Evolutionary conservation across 345 rosid species (phyloP).

Genomic region (Brassica napus): DNA sequence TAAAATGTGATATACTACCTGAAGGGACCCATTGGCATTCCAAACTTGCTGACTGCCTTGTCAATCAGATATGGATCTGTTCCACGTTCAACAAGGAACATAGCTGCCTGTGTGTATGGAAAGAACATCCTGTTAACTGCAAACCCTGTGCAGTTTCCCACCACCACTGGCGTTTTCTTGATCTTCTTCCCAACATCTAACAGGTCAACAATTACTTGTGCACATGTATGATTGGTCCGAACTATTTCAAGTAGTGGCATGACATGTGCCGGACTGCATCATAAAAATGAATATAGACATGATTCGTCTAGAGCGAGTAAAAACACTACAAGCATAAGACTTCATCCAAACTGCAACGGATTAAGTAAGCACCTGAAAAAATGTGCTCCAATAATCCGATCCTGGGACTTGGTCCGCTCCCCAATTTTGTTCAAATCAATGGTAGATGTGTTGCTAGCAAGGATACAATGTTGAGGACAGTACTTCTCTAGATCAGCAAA

Average conservation of each 20-base stretch:
- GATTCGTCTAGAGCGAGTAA: constrained; percentile 17
- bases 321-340: neutral
- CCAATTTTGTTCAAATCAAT: constrained; percentile 89
- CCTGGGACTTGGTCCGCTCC: constrained; percentile 70
- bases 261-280: constrained; percentile 87
- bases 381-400: constrained; percentile 92
- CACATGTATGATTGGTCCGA: constrained; percentile 76
- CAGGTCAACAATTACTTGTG: constrained; percentile 87
- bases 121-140: constrained; percentile 98
- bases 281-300: constrained; percentile 32
- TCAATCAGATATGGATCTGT: constrained; percentile 78
- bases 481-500: constrained; percentile 88
- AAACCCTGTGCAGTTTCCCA: constrained; percentile 98
- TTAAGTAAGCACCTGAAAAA: constrained; percentile 74
- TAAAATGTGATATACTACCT: constrained; percentile 46
- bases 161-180: constrained; percentile 88
- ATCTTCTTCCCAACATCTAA: constrained; percentile 87
- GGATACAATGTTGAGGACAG: constrained; percentile 88
- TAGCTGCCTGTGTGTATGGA: constrained; percentile 82
- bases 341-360: constrained; percentile 11
- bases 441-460: constrained; percentile 94
- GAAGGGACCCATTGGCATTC: constrained; percentile 99
- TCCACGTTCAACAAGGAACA: constrained; percentile 83
- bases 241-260: constrained; percentile 97
- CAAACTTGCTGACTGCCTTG: constrained; percentile 73